Conservation (phyloP, 2,329 filamentous ascomycete species). For the Stemphylium beticola region DNA sequence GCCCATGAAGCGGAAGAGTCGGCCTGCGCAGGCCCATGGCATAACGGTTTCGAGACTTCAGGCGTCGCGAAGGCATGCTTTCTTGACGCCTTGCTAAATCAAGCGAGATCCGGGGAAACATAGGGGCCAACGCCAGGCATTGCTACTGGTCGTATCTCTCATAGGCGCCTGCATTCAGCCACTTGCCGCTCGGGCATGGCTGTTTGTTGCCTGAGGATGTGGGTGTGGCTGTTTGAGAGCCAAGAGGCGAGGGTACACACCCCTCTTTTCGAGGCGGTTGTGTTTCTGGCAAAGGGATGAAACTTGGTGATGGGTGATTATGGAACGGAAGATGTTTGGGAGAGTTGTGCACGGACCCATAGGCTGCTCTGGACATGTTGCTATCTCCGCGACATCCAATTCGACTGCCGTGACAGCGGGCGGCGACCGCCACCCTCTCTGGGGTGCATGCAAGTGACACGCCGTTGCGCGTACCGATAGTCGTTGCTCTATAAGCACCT, state of each 20-base stretch:
- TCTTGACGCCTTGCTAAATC: slow-evolving; percentile 24
- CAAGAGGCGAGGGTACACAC: slow-evolving; percentile 16
- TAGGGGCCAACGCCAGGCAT: slow-evolving; percentile 8
- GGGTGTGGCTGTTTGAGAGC: slow-evolving; percentile 38
- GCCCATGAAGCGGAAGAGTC: slow-evolving; percentile 28
- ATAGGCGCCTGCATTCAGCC: slow-evolving; percentile 36
- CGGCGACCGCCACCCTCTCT: slow-evolving; percentile 13
- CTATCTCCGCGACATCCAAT: slow-evolving; percentile 3
- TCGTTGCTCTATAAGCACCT: slow-evolving; percentile 7
- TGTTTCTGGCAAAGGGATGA: slow-evolving; percentile 44
- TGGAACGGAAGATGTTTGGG: slow-evolving; percentile 30
- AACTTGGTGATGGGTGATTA: slow-evolving; percentile 34
- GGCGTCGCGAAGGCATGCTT: slow-evolving; percentile 41
- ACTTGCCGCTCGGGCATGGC: slow-evolving; percentile 22
- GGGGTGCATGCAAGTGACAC: slow-evolving; percentile 12
- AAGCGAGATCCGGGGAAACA: slow-evolving; percentile 22
- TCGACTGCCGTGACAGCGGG: slow-evolving; percentile 15
- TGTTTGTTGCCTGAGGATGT: slow-evolving; percentile 28
- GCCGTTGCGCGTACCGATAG: slow-evolving; percentile 12
- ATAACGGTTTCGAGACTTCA: slow-evolving; percentile 45
- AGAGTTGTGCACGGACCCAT: slow-evolving; percentile 17
- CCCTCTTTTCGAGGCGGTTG: slow-evolving; percentile 19
- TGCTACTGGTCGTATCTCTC: slow-evolving; percentile 34
- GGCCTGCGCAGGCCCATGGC: slow-evolving; percentile 35
- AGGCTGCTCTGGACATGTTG: background rate